These are phyloP conservation scores for Botrytis fragariae DNA, from an alignment of 2,329 filamentous ascomycete genomes.

Conservation along the genomic window DNA sequence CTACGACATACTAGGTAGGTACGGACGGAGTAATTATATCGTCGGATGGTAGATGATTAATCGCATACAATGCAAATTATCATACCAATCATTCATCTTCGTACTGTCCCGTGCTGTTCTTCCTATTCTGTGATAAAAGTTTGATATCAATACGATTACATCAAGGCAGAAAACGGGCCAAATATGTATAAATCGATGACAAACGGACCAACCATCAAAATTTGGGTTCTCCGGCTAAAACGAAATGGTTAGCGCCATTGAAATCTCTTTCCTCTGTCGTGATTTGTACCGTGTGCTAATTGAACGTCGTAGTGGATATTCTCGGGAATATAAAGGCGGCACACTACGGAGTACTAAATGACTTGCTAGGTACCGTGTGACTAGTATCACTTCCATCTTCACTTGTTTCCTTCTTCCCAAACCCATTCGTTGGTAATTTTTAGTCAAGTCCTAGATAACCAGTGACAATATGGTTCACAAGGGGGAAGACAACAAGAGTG, in stretches of 20 bases:
- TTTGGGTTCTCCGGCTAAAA: not conserved
- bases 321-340: not conserved
- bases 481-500: conserved; percentile 16
- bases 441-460: not conserved
- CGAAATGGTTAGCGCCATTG: not conserved
- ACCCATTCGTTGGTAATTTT: not conserved
- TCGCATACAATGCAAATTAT: not conserved
- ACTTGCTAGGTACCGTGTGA: not conserved
- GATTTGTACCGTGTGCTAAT: not conserved
- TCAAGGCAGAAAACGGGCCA: not conserved
- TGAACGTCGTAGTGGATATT: not conserved
- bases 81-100: not conserved
- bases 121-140: not conserved
- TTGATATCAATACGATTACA: not conserved
- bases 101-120: no score
- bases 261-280: conserved; percentile 9
- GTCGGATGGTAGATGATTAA: not conserved
- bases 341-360: not conserved
- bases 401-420: not conserved
- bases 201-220: not conserved
- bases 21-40: not conserved
- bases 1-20: not conserved
- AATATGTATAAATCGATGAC: not conserved
- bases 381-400: not conserved
- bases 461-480: conserved; percentile 4